Base-by-base conservation (phyloP, 305 asterid genomes). In the Rubia balearica region DNA sequence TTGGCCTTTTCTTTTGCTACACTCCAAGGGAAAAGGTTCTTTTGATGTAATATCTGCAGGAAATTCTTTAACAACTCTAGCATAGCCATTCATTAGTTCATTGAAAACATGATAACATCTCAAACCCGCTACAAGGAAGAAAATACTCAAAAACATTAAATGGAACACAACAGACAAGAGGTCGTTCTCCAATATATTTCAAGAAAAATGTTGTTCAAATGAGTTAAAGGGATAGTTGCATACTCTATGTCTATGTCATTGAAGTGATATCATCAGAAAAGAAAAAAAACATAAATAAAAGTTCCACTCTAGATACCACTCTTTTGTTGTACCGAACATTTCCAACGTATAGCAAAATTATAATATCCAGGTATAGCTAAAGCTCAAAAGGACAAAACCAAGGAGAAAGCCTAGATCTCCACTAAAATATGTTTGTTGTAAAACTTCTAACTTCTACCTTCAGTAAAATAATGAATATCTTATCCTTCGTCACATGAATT, bases 1-100 rank as follows among this genome's bases (percentile, higher is more conserved):
- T 64, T 73, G 84, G 74, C 97, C 99, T 82, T 91, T 91, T 62
- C 99, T 94, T 79, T 94, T 95, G 87, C 98, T 91, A 77, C 99
- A 91, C 79, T 95, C 96, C 71, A 91, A 98, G 78, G 78, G 84
- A 76, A 95, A 77, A 67, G 98, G 97, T 83, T 87, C 98, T 82
- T 86, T 91, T 19, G 94, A 86, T 72, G 86, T 92, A 79, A 95
- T 78, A 77, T 87, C 96, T 0, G 77, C 80, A 30, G 99, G 98
- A 81, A 95, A 79, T 81, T 88, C 98, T 77, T 86, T 91, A 38
- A 90, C 96, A 57, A 95, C 88, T 61, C 79, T 81, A 66, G 85
- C 80, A 79, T 85, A 95, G 75, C 97, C 97, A 64, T 76, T 77
- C 96, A 87, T 79, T 83, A 88, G 87, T 74, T 81, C 78, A 78